A percentile compares a stretch with the other conserved stretches of the same genome.
phyloP scores from a whole-genome alignment of 1,139 yeast genomes.

The Torulaspora globosa region DNA sequence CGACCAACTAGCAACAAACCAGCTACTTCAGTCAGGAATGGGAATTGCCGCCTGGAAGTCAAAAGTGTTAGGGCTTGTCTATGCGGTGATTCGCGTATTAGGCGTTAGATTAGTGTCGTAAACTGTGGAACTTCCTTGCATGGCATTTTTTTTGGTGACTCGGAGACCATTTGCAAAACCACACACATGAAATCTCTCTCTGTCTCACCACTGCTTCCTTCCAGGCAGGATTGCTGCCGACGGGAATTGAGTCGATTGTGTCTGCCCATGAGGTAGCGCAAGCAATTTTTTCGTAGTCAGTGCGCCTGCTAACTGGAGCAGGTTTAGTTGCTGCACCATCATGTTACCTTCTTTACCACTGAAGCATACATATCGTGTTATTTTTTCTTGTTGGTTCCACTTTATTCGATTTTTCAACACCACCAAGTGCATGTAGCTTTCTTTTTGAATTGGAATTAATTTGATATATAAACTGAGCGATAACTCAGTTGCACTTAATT shows the following conservation, averaged over 20 bases:
- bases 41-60: background rate
- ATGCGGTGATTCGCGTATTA: background rate
- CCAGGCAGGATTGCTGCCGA: too few species aligned
- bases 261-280: background rate
- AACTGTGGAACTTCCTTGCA: slow-evolving; percentile 1
- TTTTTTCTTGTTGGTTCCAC: slow-evolving; percentile 7
- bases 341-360: slow-evolving; percentile 5
- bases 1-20: too few species aligned
- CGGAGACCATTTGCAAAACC: too few species aligned
- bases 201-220: background rate
- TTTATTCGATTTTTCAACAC: slow-evolving; percentile 1
- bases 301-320: background rate
- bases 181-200: too few species aligned
- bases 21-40: background rate
- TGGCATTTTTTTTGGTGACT: too few species aligned
- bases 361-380: background rate
- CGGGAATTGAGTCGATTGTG: background rate
- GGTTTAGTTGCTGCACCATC: slow-evolving; percentile 1
- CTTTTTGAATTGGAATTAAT: slow-evolving; percentile 3
- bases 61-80: background rate
- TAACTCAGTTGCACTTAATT: background rate
- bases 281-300: background rate
- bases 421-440: slow-evolving; percentile 1
- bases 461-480: slow-evolving; percentile 6
- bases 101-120: background rate